Evolutionary conservation across 2,329 filamentous ascomycete species (phyloP), one percentile per base, ranked within the genome.

Genomic region (Calonectria leucothoes): DNA sequence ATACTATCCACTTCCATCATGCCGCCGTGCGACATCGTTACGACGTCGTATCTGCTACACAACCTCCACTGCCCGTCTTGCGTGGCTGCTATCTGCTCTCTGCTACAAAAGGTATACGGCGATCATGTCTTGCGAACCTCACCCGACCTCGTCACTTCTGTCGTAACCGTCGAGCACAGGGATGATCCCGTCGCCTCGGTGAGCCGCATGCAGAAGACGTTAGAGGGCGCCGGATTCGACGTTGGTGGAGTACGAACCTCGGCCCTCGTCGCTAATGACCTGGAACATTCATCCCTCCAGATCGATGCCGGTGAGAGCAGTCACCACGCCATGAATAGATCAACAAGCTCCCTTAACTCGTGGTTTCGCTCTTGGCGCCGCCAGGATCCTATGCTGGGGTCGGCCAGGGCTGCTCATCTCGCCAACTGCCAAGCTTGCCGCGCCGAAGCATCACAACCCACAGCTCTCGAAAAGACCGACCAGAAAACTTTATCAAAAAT

Each of bases 11-110:
- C 8, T 25, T 42, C 35, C 73, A 77, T 49, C 75, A 85, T 84
- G 79, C 66, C 80, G 29, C 71, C 81, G 52, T 69, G 78, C 17
- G 77, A 80, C 69, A 79, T 82, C 72, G 82, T 87, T 72, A 89
- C 88, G 15, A 93, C 91, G 2, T 92, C 90, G 39, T 91, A 93
- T 80, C 88, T 95, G 74, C 86, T 95, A 77, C 90, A 89, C 74
- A 95, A 95, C 82, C 88, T 95, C n/a, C 94, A 95, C 84, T 95
- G 94, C 85, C 92, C 93, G 17, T 94, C 93, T 73, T 95, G 94
- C 82, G 91, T 94, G 64, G 89, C 90, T 42, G 88, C 89, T 77
- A 94, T 95, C 80, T 88, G 91, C 79, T 85, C 89, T 68, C 87
- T 89, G 72, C 84, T 95, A 72, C 86, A 82, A 72, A 87, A 86